Evolutionary conservation across 495 filamentous ascomycete species (phyloP).

Genomic region (Viridothelium virens): DNA sequence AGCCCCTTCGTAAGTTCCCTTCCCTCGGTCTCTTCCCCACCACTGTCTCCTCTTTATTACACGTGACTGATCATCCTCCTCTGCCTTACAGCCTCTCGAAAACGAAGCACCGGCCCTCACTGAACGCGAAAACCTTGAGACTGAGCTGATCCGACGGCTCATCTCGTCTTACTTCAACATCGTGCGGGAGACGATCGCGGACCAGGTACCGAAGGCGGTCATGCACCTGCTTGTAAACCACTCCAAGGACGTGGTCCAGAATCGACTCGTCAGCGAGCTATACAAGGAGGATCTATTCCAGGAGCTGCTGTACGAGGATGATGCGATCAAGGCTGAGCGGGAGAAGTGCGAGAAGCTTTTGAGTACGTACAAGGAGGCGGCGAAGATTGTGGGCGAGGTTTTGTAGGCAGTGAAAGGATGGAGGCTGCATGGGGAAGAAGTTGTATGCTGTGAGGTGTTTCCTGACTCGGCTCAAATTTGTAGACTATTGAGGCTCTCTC

Average conservation of each 20-base stretch:
- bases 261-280: slow-evolving; percentile 87
- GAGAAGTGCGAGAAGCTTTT: slow-evolving; percentile 96
- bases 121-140: slow-evolving; percentile 92
- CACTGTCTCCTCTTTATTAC: no score
- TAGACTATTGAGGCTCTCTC: background rate
- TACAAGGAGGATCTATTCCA: slow-evolving; percentile 92
- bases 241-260: slow-evolving; percentile 95
- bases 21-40: background rate
- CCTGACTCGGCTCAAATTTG: slow-evolving; percentile 1
- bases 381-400: slow-evolving; percentile 95
- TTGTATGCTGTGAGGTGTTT: background rate
- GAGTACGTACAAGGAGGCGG: slow-evolving; percentile 90
- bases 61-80: no score
- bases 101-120: slow-evolving; percentile 72
- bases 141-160: slow-evolving; percentile 88
- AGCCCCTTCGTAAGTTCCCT: slow-evolving; percentile 52
- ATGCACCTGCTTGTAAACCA: slow-evolving; percentile 99
- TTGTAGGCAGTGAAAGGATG: slow-evolving; percentile 46
- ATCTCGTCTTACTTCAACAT: slow-evolving; percentile 99
- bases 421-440: background rate
- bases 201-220: slow-evolving; percentile 96
- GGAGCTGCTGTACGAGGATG: slow-evolving; percentile 93
- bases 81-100: slow-evolving; percentile 30
- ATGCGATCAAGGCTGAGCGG: slow-evolving; percentile 90
- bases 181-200: slow-evolving; percentile 91